Conservation (phyloP, 2,329 filamentous ascomycete species). For the Penicillium sp. region DNA sequence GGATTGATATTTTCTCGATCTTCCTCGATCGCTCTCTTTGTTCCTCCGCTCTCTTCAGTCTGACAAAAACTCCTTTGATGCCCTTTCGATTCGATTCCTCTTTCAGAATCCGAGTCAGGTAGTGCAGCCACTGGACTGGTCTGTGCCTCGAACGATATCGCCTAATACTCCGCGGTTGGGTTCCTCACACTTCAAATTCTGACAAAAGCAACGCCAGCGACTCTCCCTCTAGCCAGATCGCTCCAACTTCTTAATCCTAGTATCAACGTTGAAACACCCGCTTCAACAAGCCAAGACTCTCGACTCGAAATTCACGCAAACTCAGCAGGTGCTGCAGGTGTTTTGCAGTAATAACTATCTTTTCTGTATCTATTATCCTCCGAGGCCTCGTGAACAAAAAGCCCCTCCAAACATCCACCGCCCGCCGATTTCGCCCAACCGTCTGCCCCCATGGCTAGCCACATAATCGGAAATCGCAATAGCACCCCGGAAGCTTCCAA, state of each 20-base stretch:
- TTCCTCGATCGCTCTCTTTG: slow-evolving; percentile 22
- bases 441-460: slow-evolving; percentile 60
- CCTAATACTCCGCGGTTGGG: slow-evolving; percentile 36
- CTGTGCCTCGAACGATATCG: slow-evolving; percentile 44
- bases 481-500: slow-evolving; percentile 93
- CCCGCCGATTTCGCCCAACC: slow-evolving; percentile 14
- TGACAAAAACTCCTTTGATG: slow-evolving; percentile 27
- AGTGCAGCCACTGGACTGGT: slow-evolving; percentile 54
- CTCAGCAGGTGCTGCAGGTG: slow-evolving; percentile 85
- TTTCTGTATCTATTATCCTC: slow-evolving; percentile 43
- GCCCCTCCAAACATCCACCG: slow-evolving; percentile 13
- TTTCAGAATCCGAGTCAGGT: slow-evolving; percentile 35
- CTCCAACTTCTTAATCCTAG: slow-evolving; percentile 24
- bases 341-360: slow-evolving; percentile 47
- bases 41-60: slow-evolving; percentile 15
- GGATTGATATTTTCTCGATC: slow-evolving; percentile 20
- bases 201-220: slow-evolving; percentile 15
- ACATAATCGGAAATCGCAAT: slow-evolving; percentile 83
- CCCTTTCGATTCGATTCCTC: slow-evolving; percentile 32
- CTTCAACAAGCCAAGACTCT: slow-evolving; percentile 13
- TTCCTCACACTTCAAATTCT: slow-evolving; percentile 28
- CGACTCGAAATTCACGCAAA: slow-evolving; percentile 39
- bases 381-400: slow-evolving; percentile 25
- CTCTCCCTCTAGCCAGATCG: slow-evolving; percentile 29
- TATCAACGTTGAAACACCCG: slow-evolving; percentile 16